Conservation (phyloP, 169 alveolate species). For the Eimeria necatrix region DNA sequence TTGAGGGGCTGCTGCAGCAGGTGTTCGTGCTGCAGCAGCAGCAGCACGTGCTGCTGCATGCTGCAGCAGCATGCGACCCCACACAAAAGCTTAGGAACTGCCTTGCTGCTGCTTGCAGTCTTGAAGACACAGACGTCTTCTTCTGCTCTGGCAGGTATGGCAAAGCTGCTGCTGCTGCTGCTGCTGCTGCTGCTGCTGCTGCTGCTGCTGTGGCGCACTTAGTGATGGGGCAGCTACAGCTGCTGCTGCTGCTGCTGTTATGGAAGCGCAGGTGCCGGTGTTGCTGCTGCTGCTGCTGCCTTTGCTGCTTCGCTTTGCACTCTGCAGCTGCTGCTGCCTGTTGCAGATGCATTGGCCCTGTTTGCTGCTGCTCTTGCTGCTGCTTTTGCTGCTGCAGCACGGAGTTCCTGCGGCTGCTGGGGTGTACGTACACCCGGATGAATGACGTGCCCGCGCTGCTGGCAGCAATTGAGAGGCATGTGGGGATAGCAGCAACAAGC, state of each 20-base stretch:
- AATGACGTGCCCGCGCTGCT: constrained; percentile 38
- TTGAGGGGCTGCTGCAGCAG: constrained; percentile 9
- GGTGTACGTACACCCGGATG: constrained; percentile 28
- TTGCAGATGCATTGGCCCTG: neutral
- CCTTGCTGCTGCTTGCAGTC: neutral
- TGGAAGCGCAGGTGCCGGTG: neutral
- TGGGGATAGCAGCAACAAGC: neutral
- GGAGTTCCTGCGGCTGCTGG: constrained; percentile 38
- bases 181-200: neutral
- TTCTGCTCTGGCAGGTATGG: neutral
- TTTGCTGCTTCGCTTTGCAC: neutral
- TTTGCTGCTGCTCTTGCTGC: neutral
- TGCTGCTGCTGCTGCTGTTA: neutral
- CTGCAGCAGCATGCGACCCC: neutral
- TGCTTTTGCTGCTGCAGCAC: neutral
- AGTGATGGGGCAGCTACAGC: neutral
- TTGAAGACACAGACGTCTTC: neutral
- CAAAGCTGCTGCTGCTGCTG: neutral
- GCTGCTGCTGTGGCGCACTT: neutral
- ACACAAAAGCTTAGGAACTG: neutral
- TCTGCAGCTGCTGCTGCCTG: neutral
- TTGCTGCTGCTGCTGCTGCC: neutral
- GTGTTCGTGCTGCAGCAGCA: constrained; percentile 2
- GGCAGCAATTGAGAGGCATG: neutral
- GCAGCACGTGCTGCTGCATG: constrained; percentile 50